Evolutionary conservation across 495 filamentous ascomycete genomes (phyloP).

Genomic region (Alectoria sarmentosa): DNA sequence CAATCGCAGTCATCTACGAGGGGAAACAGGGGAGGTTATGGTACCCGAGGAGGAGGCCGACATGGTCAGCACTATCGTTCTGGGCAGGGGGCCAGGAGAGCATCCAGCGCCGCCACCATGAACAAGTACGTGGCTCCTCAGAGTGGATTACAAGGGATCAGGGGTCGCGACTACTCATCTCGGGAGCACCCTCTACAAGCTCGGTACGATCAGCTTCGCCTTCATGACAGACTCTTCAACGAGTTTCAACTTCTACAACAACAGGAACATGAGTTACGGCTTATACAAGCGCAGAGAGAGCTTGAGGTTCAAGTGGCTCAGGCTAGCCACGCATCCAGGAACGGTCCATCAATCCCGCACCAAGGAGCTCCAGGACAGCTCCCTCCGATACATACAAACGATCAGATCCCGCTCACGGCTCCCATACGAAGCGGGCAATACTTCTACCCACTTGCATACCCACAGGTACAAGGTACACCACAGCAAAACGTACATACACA

Average conservation of each 20-base stretch:
- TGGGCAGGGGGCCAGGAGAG: conserved; percentile 45
- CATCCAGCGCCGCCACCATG: conserved; percentile 42
- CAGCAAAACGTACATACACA: conserved; percentile 49
- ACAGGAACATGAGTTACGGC: conserved; percentile 55
- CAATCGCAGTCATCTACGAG: conserved; percentile 40
- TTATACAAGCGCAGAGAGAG: conserved; percentile 48
- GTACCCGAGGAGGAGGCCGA: conserved; percentile 47
- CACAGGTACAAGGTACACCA: conserved; percentile 38
- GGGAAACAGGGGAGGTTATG: conserved; percentile 42
- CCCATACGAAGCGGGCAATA: conserved; percentile 40
- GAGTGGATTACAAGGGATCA: conserved; percentile 24
- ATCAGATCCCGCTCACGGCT: conserved; percentile 44
- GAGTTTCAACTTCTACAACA: conserved; percentile 59
- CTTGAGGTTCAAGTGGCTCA: conserved; percentile 48
- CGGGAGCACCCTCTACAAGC: conserved; percentile 42
- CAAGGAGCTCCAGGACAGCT: conserved; percentile 27
- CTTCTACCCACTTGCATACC: conserved; percentile 45
- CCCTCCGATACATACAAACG: conserved; percentile 38
- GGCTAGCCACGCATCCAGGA: conserved; percentile 28
- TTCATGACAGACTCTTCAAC: conserved; percentile 54
- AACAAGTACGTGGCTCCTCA: conserved; percentile 37
- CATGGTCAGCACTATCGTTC: conserved; percentile 41
- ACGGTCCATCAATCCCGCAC: conserved; percentile 4
- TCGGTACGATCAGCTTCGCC: conserved; percentile 44
- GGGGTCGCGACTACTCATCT: conserved; percentile 17